A percentile compares a stretch with the other conserved stretches of the same genome.
Evolutionary conservation across 1,284 basidiomycete genomes (phyloP).

Genomic region (Cutaneotrichosporon curvatum): DNA sequence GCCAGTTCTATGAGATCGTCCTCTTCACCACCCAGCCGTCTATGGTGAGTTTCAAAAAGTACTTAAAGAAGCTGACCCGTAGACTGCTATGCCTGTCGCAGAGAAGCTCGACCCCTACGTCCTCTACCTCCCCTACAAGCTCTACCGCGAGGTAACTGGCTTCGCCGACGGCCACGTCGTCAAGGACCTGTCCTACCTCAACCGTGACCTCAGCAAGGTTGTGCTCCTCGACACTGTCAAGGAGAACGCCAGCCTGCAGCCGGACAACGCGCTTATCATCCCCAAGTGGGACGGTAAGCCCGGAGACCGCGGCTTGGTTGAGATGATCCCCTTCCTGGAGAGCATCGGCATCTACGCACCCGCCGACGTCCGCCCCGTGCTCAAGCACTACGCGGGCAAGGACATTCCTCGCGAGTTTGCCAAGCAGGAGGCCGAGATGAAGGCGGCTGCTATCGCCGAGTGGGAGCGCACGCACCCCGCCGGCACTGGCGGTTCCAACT

Average conservation of each 20-base stretch:
- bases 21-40: slow-evolving; percentile 86
- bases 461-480: slow-evolving; percentile 62
- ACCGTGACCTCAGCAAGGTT: slow-evolving; percentile 87
- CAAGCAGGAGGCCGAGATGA: slow-evolving; percentile 73
- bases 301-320: slow-evolving; percentile 71
- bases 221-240: slow-evolving; percentile 78
- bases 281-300: slow-evolving; percentile 81
- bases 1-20: slow-evolving; percentile 94
- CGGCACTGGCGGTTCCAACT: slow-evolving; percentile 27
- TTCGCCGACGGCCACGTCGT: slow-evolving; percentile 70
- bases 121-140: slow-evolving; percentile 78
- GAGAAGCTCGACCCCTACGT: slow-evolving; percentile 93
- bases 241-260: slow-evolving; percentile 70
- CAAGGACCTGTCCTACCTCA: slow-evolving; percentile 87
- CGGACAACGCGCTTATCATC: slow-evolving; percentile 80
- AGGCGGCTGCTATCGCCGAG: slow-evolving; percentile 67
- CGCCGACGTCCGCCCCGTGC: slow-evolving; percentile 75
- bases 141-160: slow-evolving; percentile 84
- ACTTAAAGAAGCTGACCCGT: not conserved
- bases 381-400: slow-evolving; percentile 77
- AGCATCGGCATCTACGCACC: slow-evolving; percentile 87
- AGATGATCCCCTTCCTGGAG: slow-evolving; percentile 94
- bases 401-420: slow-evolving; percentile 85
- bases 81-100: slow-evolving; percentile 83
- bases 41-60: slow-evolving; percentile 57